Percentiles rank a stretch among this genome's conserved stretches.
These are phyloP conservation scores for Chaetothyriales sp. DNA, from an alignment of 2,329 filamentous ascomycete genomes.

Conservation along the genomic window DNA sequence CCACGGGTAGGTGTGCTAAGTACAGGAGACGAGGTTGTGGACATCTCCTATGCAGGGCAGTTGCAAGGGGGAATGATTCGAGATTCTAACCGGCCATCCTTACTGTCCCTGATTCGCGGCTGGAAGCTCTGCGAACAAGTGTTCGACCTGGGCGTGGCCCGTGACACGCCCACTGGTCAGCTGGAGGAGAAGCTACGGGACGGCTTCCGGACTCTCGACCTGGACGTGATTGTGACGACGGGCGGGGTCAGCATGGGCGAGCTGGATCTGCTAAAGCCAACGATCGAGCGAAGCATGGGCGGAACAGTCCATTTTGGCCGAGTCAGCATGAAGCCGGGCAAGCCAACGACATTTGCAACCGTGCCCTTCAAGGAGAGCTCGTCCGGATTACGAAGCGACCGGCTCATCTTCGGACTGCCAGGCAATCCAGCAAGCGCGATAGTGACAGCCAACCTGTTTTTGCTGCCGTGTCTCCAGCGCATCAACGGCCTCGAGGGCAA, in stretches of 20 bases:
- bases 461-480: conserved; percentile 71
- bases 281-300: conserved; percentile 74
- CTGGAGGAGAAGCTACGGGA: conserved; percentile 65
- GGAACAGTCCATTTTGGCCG: conserved; percentile 93
- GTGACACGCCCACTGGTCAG: conserved; percentile 40
- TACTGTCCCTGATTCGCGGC: conserved; percentile 60
- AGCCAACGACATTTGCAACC: conserved; percentile 92
- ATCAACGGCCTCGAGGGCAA: conserved; percentile 45
- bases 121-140: conserved; percentile 54
- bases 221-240: conserved; percentile 76
- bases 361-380: conserved; percentile 44
- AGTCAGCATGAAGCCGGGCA: conserved; percentile 95
- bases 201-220: conserved; percentile 45
- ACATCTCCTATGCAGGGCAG: conserved; percentile 47
- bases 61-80: conserved; percentile 71
- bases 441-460: conserved; percentile 87
- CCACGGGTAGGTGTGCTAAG: conserved; percentile 77
- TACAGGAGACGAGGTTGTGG: conserved; percentile 86
- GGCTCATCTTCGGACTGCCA: conserved; percentile 74
- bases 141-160: conserved; percentile 71
- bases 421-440: conserved; percentile 89
- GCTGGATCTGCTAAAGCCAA: conserved; percentile 88
- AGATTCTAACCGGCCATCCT: conserved; percentile 80
- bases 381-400: conserved; percentile 40
- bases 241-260: conserved; percentile 98